Percentiles rank a stretch among this genome's conserved stretches.
Conservation (phyloP, 352 stramenopile species). For the Phytophthora idaei region DNA sequence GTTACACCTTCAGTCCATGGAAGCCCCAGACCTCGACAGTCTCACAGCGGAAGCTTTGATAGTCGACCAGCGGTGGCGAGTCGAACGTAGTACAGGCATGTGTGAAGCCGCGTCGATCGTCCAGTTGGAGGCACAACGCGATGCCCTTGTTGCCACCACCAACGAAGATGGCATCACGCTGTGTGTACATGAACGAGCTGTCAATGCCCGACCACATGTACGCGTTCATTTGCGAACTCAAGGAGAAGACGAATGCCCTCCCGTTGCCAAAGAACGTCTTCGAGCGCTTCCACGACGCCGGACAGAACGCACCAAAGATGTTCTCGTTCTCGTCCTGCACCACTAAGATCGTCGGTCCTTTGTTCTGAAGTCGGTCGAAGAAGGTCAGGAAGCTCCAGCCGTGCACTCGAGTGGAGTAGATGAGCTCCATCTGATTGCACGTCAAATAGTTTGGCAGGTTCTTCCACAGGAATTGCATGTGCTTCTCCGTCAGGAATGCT, state of each 20-base stretch:
- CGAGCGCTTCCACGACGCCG: conserved; percentile 64
- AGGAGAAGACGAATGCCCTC: conserved; percentile 73
- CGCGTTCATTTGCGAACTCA: conserved; percentile 60
- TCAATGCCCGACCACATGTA: conserved; percentile 71
- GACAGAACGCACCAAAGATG: conserved; percentile 78
- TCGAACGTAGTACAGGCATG: conserved; percentile 70
- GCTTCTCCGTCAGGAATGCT: conserved; percentile 64
- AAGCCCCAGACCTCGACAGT: conserved; percentile 79
- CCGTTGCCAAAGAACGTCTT: conserved; percentile 74
- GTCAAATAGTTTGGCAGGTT: conserved; percentile 64
- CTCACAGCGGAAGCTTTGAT: conserved; percentile 64
- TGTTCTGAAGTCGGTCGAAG: conserved; percentile 59
- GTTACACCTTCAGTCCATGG: conserved; percentile 65
- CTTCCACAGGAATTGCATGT: conserved; percentile 72
- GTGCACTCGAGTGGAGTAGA: conserved; percentile 64
- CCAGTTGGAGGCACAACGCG: conserved; percentile 70
- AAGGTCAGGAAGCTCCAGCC: conserved; percentile 79
- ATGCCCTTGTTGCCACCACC: conserved; percentile 73
- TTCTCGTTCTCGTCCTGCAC: conserved; percentile 73
- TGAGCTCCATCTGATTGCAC: conserved; percentile 76
- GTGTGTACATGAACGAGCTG: conserved; percentile 75
- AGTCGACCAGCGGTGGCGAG: conserved; percentile 53
- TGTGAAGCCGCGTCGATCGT: conserved; percentile 75
- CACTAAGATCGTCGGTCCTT: conserved; percentile 69
- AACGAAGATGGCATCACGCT: conserved; percentile 61